Conservation (phyloP, 2,329 filamentous ascomycete genomes). For the Dryadomyces sulphureus region DNA sequence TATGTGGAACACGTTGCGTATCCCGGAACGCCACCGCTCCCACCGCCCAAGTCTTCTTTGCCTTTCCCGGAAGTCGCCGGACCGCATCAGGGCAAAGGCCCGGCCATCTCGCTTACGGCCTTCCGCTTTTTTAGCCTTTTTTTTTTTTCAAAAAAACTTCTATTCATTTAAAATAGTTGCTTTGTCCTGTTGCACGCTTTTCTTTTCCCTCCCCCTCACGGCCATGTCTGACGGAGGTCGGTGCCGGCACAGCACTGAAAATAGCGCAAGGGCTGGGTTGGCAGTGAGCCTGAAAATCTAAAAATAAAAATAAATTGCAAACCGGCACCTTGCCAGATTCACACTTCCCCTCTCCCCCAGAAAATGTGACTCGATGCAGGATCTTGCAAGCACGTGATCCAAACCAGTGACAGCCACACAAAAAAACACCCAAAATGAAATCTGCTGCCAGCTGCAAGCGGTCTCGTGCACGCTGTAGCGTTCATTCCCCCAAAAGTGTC, state of each 20-base stretch:
- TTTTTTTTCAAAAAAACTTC: neutral
- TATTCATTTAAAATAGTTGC: too few relatives aligned
- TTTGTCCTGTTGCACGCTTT: too few relatives aligned
- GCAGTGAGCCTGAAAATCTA: too few relatives aligned
- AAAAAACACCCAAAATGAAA: too few relatives aligned
- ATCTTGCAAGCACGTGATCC: neutral
- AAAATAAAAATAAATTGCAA: too few relatives aligned
- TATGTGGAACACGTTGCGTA: neutral
- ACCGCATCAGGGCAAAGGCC: neutral
- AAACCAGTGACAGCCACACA: neutral
- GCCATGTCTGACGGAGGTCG: neutral
- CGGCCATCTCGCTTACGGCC: neutral
- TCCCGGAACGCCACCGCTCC: neutral
- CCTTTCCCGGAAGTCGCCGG: neutral
- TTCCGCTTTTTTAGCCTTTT: neutral
- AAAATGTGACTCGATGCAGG: neutral
- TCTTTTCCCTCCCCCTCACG: too few relatives aligned
- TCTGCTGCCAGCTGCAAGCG: neutral
- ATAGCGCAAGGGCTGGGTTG: too few relatives aligned
- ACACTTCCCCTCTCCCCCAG: too few relatives aligned
- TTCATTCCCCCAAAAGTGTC: too few relatives aligned
- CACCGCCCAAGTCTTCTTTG: neutral
- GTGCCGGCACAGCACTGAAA: neutral
- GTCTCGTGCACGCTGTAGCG: too few relatives aligned
- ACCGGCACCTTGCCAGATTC: too few relatives aligned